A percentile compares a stretch with the other conserved stretches of the same genome.
phyloP scores from a whole-genome alignment of 2,329 filamentous ascomycete species.

The Cordyceps pruinosa region DNA sequence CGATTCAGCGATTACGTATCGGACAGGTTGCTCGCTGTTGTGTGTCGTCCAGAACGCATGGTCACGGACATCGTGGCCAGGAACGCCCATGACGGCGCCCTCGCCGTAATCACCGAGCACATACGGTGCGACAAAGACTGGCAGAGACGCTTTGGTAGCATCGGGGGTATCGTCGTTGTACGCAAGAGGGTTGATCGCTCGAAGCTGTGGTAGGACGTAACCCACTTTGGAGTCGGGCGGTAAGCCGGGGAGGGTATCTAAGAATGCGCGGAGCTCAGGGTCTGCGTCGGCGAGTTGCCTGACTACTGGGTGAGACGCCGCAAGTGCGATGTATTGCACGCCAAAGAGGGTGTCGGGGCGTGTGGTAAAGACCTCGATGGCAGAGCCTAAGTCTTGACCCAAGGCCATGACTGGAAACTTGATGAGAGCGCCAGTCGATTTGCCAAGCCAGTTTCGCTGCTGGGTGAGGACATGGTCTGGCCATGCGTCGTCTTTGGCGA shows the following conservation, averaged over 20 bases:
- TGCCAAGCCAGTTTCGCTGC: constrained; percentile 85
- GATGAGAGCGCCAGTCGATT: constrained; percentile 65
- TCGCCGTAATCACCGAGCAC: constrained; percentile 81
- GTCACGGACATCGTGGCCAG: constrained; percentile 74
- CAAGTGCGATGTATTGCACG: constrained; percentile 76
- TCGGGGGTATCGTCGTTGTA: constrained; percentile 44
- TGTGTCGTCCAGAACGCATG: constrained; percentile 75
- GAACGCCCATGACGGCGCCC: constrained; percentile 87
- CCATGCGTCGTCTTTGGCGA: constrained; percentile 62
- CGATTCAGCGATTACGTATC: constrained; percentile 52
- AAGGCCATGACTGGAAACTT: constrained; percentile 56
- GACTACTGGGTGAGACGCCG: constrained; percentile 65
- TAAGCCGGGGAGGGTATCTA: constrained; percentile 53
- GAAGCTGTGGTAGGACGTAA: constrained; percentile 56
- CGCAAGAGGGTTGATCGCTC: constrained; percentile 59
- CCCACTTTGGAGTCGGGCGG: constrained; percentile 56
- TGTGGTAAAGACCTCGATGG: constrained; percentile 74
- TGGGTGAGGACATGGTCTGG: constrained; percentile 75
- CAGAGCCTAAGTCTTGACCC: constrained; percentile 33
- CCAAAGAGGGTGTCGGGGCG: constrained; percentile 82
- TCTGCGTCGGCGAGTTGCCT: constrained; percentile 52
- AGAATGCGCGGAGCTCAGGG: constrained; percentile 56
- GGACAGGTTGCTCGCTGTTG: constrained; percentile 50
- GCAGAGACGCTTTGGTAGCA: constrained; percentile 51
- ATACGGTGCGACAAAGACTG: constrained; percentile 77